Evolutionary conservation across 495 filamentous ascomycete genomes (phyloP).

Genomic region (Xylaria castorea): DNA sequence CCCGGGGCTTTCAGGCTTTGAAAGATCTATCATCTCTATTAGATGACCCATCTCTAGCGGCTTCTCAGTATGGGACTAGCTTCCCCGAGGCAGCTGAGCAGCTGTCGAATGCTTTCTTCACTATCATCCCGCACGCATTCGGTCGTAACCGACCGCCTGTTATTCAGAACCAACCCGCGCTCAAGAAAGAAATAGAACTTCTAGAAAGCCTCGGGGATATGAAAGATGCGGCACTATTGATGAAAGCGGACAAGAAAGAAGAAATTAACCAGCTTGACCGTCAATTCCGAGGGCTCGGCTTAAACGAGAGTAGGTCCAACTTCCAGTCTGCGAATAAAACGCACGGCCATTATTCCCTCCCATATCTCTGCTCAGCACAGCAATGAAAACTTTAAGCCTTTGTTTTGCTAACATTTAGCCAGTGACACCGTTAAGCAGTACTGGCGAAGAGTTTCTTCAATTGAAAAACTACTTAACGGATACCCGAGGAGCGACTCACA

Average conservation of each 20-base stretch:
- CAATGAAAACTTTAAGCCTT: not conserved
- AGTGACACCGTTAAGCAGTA: slow-evolving; percentile 67
- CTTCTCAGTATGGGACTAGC: slow-evolving; percentile 51
- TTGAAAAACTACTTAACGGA: slow-evolving; percentile 70
- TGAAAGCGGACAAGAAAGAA: slow-evolving; percentile 57
- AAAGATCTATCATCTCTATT: slow-evolving; percentile 75
- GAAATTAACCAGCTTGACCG: slow-evolving; percentile 69
- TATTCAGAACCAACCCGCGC: slow-evolving; percentile 56
- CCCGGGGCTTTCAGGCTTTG: slow-evolving; percentile 70
- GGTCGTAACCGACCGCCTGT: slow-evolving; percentile 74
- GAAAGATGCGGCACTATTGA: slow-evolving; percentile 79
- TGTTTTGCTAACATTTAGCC: not conserved
- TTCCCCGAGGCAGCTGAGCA: slow-evolving; percentile 56
- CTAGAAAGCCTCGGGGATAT: slow-evolving; percentile 81
- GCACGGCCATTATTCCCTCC: not conserved
- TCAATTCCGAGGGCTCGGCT: slow-evolving; percentile 70
- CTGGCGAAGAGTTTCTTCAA: slow-evolving; percentile 66
- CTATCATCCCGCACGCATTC: slow-evolving; percentile 81
- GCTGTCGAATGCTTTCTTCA: slow-evolving; percentile 78
- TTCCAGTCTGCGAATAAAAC: not conserved
- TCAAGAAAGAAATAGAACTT: slow-evolving; percentile 78
- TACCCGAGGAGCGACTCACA: slow-evolving; percentile 68
- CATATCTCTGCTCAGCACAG: not conserved
- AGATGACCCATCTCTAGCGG: slow-evolving; percentile 53
- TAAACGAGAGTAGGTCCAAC: slow-evolving; percentile 66